Conservation (phyloP, 495 filamentous ascomycete genomes). For the Penicillium arizonense region DNA sequence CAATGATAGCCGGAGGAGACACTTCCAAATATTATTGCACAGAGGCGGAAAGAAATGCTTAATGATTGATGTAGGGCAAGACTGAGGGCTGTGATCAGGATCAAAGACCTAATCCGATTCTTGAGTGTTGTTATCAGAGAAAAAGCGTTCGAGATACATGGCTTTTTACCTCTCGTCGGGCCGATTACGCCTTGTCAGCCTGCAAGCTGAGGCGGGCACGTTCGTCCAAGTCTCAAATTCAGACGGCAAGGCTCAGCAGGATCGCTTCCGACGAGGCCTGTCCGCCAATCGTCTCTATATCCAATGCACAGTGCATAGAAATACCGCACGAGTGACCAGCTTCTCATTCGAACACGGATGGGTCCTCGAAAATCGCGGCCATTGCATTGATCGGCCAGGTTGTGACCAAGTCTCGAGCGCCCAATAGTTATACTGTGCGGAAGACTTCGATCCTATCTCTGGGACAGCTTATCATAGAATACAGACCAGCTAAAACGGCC, state of each 20-base stretch:
- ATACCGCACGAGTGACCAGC: constrained; percentile 2
- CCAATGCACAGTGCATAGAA: constrained; percentile 1
- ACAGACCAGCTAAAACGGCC: too few relatives aligned
- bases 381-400: too few relatives aligned
- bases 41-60: constrained; percentile 6
- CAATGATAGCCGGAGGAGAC: too few relatives aligned
- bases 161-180: constrained; percentile 7
- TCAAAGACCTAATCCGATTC: constrained; percentile 2
- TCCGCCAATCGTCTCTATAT: constrained; percentile 7
- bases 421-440: too few relatives aligned
- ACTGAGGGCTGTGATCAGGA: not conserved
- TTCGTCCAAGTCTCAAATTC: not conserved
- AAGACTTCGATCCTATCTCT: too few relatives aligned
- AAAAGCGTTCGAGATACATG: not conserved
- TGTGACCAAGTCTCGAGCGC: too few relatives aligned
- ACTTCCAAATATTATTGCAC: too few relatives aligned
- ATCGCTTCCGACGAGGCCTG: constrained; percentile 8
- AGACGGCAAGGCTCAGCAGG: constrained; percentile 6
- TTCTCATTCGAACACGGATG: too few relatives aligned
- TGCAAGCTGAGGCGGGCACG: constrained; percentile 3
- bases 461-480: too few relatives aligned
- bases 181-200: constrained; percentile 8
- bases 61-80: constrained; percentile 1
- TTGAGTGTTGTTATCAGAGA: not conserved
- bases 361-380: too few relatives aligned